These are phyloP conservation scores for Detonula confervacea DNA, from an alignment of 352 stramenopile species.

Conservation along the genomic window DNA sequence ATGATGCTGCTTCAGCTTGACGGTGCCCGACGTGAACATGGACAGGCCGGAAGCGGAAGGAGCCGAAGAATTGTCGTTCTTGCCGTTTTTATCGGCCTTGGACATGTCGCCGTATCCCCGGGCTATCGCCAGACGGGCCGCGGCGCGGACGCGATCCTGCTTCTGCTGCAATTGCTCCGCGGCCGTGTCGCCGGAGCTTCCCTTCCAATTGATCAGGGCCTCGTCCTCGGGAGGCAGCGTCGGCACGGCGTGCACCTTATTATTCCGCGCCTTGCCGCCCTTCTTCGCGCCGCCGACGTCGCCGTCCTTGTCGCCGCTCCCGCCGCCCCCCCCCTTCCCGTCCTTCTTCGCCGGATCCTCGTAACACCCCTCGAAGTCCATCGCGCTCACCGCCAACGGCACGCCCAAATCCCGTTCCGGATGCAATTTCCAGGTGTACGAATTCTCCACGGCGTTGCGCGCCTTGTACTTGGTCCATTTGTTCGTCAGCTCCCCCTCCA, in stretches of 20 bases:
- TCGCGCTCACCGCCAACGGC: conserved; percentile 73
- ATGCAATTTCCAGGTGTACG: conserved; percentile 83
- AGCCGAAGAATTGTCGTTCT: no score
- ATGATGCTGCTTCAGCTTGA: conserved; percentile 58
- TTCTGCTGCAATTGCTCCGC: conserved; percentile 72
- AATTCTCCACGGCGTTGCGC: conserved; percentile 77
- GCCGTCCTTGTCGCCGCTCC: no score
- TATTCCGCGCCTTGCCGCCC: conserved; percentile 1
- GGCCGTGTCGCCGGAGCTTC: conserved; percentile 72
- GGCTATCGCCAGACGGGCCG: conserved; percentile 59
- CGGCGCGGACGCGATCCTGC: conserved; percentile 65
- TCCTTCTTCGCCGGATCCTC: conserved; percentile 20
- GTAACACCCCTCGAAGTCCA: conserved; percentile 78
- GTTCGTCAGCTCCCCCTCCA: conserved; percentile 72
- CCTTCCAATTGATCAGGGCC: conserved; percentile 82
- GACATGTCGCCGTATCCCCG: conserved; percentile 36
- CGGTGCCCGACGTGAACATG: no score
- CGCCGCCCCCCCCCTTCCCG: background rate
- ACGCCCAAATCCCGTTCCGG: conserved; percentile 67
- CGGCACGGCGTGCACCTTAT: conserved; percentile 4
- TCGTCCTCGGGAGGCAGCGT: conserved; percentile 69
- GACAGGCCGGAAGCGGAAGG: no score
- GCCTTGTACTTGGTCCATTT: conserved; percentile 74
- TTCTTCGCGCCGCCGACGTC: background rate
- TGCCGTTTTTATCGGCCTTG: no score